Evolutionary conservation across 129 eudicot genomes (phyloP), one percentile per base, ranked within the genome.

Genomic region (Flaveria sonorensis): DNA sequence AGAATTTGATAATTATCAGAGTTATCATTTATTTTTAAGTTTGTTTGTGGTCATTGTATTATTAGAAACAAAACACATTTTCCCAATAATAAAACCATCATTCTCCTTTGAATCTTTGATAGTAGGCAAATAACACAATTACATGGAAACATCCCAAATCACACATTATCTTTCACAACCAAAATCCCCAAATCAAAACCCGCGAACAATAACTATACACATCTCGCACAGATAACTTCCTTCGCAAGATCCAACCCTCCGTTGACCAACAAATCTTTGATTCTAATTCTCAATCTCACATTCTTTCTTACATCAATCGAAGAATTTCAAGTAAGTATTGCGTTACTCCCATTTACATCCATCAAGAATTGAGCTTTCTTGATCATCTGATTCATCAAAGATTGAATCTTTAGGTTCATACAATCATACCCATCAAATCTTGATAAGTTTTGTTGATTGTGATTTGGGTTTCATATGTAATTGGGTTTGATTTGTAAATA

Each of bases 251-350:
- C 74, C 50, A 56, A 61, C 8, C 9, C 68, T 53, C 50, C 70
- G 69, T 80, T 74, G 75, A 73, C 84, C 74, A 4, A 53, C 16
- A 45, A 6, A 5, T 40, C 67, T 47, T 39, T 71, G 47, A 21
- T n/a, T 23, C 46, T 0, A 51, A 2, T 60, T 43, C 63, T 30
- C 9, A 47, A 57, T 26, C 19, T 24, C 19, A 4, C 30, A 36
- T 18, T 7, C 10, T 24, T 14, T 70, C 9, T 4, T 60, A 20
- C 23, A 59, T 71, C 43, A 70, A 62, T 78, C 64, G 15, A 30
- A 13, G 20, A 20, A 71, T 59, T 70, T 70, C 82, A 79, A 70
- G 77, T 71, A 79, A 71, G 77, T 79, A 62, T 78, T 8, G 45
- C 32, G 55, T 53, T 40, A 48, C 20, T 46, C 40, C 65, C 48